A percentile compares a stretch with the other conserved stretches of the same genome.
phyloP scores from a whole-genome alignment of 768 basidiomycete genomes.

The Termitomyces sp. region DNA sequence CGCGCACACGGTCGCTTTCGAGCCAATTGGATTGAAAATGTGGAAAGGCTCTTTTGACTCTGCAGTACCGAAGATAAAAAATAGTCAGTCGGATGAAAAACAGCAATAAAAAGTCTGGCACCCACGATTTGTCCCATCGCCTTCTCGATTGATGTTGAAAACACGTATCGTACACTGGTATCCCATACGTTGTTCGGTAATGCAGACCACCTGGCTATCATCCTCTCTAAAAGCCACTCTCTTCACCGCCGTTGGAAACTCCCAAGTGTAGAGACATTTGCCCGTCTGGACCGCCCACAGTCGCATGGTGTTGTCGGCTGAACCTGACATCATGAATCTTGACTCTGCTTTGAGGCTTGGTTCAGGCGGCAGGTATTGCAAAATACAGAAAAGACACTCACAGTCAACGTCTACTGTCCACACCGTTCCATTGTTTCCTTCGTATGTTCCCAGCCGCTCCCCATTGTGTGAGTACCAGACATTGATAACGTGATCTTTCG shows the following conservation, averaged over 20 bases:
- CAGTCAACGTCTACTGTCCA: constrained; percentile 98
- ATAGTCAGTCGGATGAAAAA: background rate
- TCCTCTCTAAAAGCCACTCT: constrained; percentile 89
- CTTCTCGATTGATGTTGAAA: constrained; percentile 81
- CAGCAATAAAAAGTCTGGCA: constrained; percentile 14
- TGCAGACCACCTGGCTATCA: constrained; percentile 80
- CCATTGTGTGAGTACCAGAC: constrained; percentile 98
- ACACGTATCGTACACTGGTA: constrained; percentile 87
- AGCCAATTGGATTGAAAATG: constrained; percentile 86
- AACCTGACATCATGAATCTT: constrained; percentile 82
- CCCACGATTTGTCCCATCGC: constrained; percentile 80
- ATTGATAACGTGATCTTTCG: constrained; percentile 94
- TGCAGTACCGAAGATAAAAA: constrained; percentile 25
- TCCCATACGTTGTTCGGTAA: constrained; percentile 98
- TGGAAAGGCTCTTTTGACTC: constrained; percentile 73
- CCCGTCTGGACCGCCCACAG: constrained; percentile 89
- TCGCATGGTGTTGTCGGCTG: constrained; percentile 91
- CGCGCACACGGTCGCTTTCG: constrained; percentile 95
- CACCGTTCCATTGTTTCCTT: constrained; percentile 92
- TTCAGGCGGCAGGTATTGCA: background rate
- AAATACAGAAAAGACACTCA: constrained; percentile 39
- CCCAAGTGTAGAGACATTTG: constrained; percentile 93
- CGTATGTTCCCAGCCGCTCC: constrained; percentile 94
- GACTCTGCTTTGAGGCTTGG: constrained; percentile 56
- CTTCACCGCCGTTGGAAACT: constrained; percentile 98